Evolutionary conservation across 2,329 filamentous ascomycete species (phyloP).

Genomic region (Colletotrichum camelliae): DNA sequence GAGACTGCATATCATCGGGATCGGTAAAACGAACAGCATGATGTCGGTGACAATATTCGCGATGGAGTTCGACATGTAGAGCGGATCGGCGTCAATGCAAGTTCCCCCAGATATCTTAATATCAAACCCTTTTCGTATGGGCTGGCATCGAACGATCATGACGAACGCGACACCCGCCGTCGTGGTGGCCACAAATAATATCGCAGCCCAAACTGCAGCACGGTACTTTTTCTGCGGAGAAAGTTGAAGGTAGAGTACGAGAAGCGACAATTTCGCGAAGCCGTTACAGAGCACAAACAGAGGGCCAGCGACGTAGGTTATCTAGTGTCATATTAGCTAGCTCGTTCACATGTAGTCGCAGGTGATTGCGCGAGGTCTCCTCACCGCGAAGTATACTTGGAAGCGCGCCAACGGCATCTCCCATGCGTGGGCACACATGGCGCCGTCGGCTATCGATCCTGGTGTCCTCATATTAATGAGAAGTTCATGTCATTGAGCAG

Average conservation of each 20-base stretch:
- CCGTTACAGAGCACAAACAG: conserved; percentile 40
- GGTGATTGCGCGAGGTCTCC: neutral
- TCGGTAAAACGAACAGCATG: conserved; percentile 50
- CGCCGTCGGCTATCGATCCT: neutral
- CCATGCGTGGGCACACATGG: conserved; percentile 23
- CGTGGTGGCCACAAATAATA: conserved; percentile 29
- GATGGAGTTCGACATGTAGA: conserved; percentile 54
- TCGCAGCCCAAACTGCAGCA: conserved; percentile 31
- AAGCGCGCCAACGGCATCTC: conserved; percentile 20
- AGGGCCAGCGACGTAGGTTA: conserved; percentile 27
- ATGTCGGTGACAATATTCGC: conserved; percentile 55
- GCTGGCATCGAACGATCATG: conserved; percentile 41
- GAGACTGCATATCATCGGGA: conserved; percentile 48
- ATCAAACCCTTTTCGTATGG: conserved; percentile 37
- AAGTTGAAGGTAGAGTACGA: conserved; percentile 42
- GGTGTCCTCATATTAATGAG: neutral
- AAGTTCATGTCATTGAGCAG: neutral
- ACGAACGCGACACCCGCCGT: conserved; percentile 37
- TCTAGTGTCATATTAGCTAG: neutral
- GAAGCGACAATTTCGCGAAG: conserved; percentile 41
- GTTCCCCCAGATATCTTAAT: conserved; percentile 30
- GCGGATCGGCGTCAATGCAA: conserved; percentile 51
- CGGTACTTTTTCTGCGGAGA: conserved; percentile 40
- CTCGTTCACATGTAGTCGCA: neutral
- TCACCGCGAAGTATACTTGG: conserved; percentile 16